Base-by-base conservation (phyloP, 169 alveolate genomes). In the Plasmodium sp. region DNA sequence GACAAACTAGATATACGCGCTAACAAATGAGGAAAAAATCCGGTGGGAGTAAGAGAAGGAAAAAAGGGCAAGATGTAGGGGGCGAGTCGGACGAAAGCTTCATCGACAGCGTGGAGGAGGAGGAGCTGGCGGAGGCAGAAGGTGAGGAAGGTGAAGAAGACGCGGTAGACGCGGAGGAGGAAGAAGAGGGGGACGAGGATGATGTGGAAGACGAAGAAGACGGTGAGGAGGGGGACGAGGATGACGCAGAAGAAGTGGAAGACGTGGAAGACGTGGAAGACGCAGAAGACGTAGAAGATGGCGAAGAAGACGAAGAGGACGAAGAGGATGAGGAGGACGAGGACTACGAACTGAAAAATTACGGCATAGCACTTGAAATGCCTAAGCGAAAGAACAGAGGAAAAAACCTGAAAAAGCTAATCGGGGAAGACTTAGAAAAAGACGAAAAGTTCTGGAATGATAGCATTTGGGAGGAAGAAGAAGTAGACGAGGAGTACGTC, bases 381-480 rank as follows among this genome's bases (percentile, higher is more conserved):
- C 98, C 98, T 7, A 62, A 95, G 84, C 83, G 98, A 22, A 92
- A 88, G 73, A 97, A 96, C 7, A 91, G 98, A 14, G 98, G 98
- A 31, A 97, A 96, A 90, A 96, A 96, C 96, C 84, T 56, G 77
- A 95, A 96, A 71, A 92, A 94, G 54, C 95, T 97, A 9, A 96
- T 97, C 0, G 98, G 98, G 0, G 98, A 97, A 62, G 98, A 96
- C 45, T 91, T 96, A 27, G 98, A 97, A 88, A 95, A 96, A 91
- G 98, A 97, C 81, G 96, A 95, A 90, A 96, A 93, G 56, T 97
- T 97, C 80, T 97, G 98, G 98, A 96, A 96, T 39, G 97, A 97
- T 84, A 83, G 93, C 45, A 97, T 98, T 4, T 97, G 98, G 98
- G 98, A 94, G 36, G 98, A 97, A 83, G 98, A 97, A 83, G 97